These are phyloP conservation scores for Penicillium rolfsii DNA, from an alignment of 2,329 filamentous ascomycete species.

Conservation along the genomic window DNA sequence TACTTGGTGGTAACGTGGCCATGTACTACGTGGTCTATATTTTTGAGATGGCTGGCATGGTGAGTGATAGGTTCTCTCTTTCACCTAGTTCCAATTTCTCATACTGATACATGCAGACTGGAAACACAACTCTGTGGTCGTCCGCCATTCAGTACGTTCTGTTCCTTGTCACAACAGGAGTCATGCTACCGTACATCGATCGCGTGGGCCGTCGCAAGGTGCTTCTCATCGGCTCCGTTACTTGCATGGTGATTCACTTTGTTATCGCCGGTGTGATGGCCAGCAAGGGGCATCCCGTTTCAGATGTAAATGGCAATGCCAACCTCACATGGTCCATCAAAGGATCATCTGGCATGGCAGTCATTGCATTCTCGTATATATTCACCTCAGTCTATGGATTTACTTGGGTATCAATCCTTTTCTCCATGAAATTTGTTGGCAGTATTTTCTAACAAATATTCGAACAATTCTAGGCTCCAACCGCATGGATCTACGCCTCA, in stretches of 20 bases:
- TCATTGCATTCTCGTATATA: conserved; percentile 68
- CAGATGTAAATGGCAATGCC: conserved; percentile 52
- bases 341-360: conserved; percentile 57
- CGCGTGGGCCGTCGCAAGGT: conserved; percentile 54
- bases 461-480: conserved; percentile 51
- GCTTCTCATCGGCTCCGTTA: conserved; percentile 52
- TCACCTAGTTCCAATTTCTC: no score
- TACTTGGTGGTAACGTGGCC: conserved; percentile 61
- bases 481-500: conserved; percentile 62
- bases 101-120: conserved; percentile 31
- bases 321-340: conserved; percentile 53
- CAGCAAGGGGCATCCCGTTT: conserved; percentile 50
- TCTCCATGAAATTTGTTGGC: no score
- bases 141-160: conserved; percentile 62
- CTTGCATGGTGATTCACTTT: conserved; percentile 56
- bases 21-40: conserved; percentile 66
- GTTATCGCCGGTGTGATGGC: conserved; percentile 59
- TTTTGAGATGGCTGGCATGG: conserved; percentile 62
- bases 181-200: conserved; percentile 56
- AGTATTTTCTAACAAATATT: not conserved
- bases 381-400: conserved; percentile 43
- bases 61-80: conserved; percentile 16
- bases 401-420: conserved; percentile 42
- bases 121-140: conserved; percentile 52
- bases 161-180: conserved; percentile 57